Base-by-base conservation (phyloP, 345 rosid species). In the Populus euphratica region DNA sequence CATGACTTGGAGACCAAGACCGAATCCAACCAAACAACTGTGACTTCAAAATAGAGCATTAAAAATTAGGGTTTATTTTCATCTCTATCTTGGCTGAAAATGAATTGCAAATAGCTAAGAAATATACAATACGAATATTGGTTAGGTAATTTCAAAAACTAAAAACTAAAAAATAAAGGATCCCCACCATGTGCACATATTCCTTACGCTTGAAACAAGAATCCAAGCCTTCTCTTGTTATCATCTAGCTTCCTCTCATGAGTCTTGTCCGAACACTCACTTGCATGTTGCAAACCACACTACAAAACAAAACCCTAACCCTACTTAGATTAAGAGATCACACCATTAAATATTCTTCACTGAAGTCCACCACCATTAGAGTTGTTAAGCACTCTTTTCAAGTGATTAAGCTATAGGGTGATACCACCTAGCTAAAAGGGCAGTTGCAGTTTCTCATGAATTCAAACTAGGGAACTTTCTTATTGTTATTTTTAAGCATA, bases 181-280 rank as follows among this genome's bases (percentile, higher is more conserved):
- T 27, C 39, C 72, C 76, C 65, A 78, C 76, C 84, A 78, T 56
- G 81, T 78, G 81, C 76, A 74, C 23, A 18, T 50, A 64, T 70
- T 65, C 73, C 68, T 49, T 1, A 41, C 4, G 18, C 35, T 35
- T 20, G 18, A 35, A 44, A 11, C 14, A 29, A 11, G 35, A 31
- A 21, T 11, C 41, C 7, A 29, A 49, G 65, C 70, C 29, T 75
- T 44, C 13, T 33, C 35, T 49, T 6, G 50, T 44, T 13, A 0
- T 44, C 50, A 13, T 5, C 6, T 4, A 33, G 36, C 36, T 25
- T 20, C 12, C n/a, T 8, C 13, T 21, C 16, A 8, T 0, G 29
- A 44, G 49, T 33, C 29, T 66, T 6, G 10, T 36, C 61, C 36
- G 44, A 56, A 5, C 16, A 21, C 35, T 27, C 47, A 12, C 31